phyloP scores from a whole-genome alignment of 345 rosid genomes.

The Camelina sativa region DNA sequence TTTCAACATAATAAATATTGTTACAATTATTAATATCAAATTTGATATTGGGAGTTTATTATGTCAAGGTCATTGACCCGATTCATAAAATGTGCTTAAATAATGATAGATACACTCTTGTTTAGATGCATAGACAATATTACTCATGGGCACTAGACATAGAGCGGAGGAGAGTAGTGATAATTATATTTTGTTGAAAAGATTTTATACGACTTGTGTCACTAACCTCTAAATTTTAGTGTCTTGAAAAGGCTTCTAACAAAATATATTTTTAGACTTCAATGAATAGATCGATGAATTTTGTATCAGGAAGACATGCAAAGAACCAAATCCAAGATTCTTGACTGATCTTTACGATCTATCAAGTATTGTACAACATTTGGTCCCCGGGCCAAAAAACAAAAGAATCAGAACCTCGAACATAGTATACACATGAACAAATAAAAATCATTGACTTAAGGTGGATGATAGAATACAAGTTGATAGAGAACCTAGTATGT shows the following conservation, averaged over 20 bases:
- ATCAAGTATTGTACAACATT: background rate
- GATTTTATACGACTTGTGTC: background rate
- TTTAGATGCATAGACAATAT: background rate
- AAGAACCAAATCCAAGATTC: background rate
- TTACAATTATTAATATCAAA: no score
- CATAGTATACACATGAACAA: background rate
- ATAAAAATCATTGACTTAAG: background rate
- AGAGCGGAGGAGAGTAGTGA: no score
- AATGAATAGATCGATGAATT: background rate
- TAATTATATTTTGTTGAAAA: no score
- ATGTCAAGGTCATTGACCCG: no score
- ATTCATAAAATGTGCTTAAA: no score
- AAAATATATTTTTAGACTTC: background rate
- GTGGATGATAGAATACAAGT: background rate
- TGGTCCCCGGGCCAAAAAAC: background rate
- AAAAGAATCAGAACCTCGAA: background rate
- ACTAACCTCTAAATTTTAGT: background rate
- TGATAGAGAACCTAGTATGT: background rate
- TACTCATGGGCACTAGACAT: background rate
- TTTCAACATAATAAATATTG: no score
- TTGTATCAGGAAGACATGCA: background rate
- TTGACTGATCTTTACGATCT: background rate
- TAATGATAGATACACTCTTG: no score
- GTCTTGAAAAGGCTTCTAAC: background rate
- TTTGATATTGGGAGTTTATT: no score